Evolutionary conservation across 2,329 filamentous ascomycete genomes (phyloP), one percentile per base, ranked within the genome.

Genomic region (Sporothrix dimorphospora): DNA sequence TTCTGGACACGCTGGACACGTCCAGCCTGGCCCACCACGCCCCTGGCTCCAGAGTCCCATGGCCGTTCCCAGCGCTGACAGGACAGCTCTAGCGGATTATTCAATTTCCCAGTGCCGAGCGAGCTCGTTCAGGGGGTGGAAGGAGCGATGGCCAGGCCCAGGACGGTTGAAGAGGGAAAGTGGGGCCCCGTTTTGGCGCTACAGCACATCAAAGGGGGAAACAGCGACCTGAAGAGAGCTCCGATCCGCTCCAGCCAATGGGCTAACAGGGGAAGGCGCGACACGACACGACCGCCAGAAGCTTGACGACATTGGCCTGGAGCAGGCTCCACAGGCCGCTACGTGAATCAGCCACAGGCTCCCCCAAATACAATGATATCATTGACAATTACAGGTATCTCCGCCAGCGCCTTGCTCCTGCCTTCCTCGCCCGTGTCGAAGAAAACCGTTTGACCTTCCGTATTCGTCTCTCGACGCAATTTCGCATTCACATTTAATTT

Each of bases 1-100:
- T 67, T 73, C 69, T 72, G 51, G 72, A 70, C 73, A 71, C 63
- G 61, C 71, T 72, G 72, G 74, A 74, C 73, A 74, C 73, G 72
- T 73, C 71, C 68, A 66, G 63, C 55, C 59, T 45, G 42, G 30
- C 24, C 30, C n/a, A 9, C 30, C n/a, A 9, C 40, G 27, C 57
- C 45, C 69, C 55, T 51, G n/a, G 65, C 65, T 42, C 59, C 24
- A 45, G n/a, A n/a, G n/a, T n/a, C n/a, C n/a, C n/a, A 49, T 49
- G 47, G 16, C 16, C 30, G 30, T 6, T 6, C 14, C 8, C 42
- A 45, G 42, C n/a, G n/a, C n/a, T n/a, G n/a, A n/a, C n/a, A n/a
- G n/a, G n/a, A n/a, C n/a, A 30, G 51, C 27, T 67, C 59, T 74
- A 61, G 72, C 71, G 72, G 72, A 74, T 71, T 72, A 73, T 71